Conservation (phyloP, 2,329 filamentous ascomycete species). For the Trichoderma sp. region DNA sequence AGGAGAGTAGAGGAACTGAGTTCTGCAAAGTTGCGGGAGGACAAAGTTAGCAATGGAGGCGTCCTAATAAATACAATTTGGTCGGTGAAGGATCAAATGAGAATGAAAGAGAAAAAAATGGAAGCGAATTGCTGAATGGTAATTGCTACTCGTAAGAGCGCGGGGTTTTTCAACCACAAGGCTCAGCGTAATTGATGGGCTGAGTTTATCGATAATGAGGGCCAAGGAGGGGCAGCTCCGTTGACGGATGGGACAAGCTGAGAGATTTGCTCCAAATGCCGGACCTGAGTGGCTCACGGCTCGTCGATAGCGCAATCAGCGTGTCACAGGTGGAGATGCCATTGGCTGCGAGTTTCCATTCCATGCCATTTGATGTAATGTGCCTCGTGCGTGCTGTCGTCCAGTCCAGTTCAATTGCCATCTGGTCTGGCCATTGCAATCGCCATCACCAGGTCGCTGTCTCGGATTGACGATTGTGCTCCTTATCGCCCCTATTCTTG, state of each 20-base stretch:
- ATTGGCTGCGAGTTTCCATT: background rate
- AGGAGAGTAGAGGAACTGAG: background rate
- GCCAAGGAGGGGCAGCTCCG: conserved; percentile 17
- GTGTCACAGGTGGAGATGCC: conserved; percentile 1
- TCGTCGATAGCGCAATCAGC: conserved; percentile 6
- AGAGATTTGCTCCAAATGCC: conserved; percentile 11
- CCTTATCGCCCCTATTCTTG: background rate
- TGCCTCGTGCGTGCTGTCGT: background rate
- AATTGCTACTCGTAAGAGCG: conserved; percentile 19
- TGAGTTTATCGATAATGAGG: conserved; percentile 17
- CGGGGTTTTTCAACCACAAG: conserved; percentile 17
- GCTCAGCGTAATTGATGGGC: background rate
- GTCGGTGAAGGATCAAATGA: conserved; percentile 9
- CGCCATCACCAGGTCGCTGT: background rate
- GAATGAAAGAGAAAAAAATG: background rate
- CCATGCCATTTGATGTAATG: background rate
- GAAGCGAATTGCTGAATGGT: conserved; percentile 2
- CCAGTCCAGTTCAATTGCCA: background rate
- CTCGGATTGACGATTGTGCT: background rate
- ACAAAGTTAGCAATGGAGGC: background rate
- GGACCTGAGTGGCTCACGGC: background rate
- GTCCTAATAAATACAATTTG: background rate
- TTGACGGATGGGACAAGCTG: conserved; percentile 17
- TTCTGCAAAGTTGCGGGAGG: background rate
- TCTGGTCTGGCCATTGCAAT: background rate